Conservation (phyloP, 257 asterid species). For the Cruciata laevipes region DNA sequence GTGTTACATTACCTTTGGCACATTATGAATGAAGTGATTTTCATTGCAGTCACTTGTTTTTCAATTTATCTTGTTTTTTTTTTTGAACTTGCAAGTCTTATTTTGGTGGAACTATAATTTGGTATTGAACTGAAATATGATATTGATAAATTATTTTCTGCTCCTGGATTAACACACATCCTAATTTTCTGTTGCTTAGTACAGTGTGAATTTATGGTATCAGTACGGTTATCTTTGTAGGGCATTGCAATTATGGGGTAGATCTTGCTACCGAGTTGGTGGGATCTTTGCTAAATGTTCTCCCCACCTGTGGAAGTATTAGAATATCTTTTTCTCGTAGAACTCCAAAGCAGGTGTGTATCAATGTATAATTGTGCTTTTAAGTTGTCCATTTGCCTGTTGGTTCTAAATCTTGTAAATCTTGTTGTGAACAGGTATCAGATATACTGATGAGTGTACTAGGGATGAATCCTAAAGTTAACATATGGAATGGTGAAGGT, state of each 20-base stretch:
- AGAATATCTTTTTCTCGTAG: constrained; percentile 85
- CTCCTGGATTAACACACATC: neutral
- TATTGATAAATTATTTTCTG: neutral
- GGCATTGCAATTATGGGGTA: constrained; percentile 71
- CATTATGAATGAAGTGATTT: neutral
- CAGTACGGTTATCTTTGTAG: constrained; percentile 24
- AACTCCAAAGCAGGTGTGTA: constrained; percentile 62
- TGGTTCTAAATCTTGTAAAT: constrained; percentile 21
- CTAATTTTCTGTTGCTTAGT: neutral
- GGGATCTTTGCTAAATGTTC: constrained; percentile 46
- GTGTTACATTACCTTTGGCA: neutral
- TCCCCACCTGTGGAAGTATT: constrained; percentile 75
- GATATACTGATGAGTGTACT: constrained; percentile 47
- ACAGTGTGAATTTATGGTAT: neutral
- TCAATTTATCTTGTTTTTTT: neutral
- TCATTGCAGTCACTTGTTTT: neutral
- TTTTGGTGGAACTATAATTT: neutral
- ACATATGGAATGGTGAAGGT: constrained; percentile 85
- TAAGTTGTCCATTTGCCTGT: constrained; percentile 13
- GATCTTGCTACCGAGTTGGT: constrained; percentile 68
- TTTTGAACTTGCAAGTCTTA: neutral
- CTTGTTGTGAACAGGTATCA: constrained; percentile 48
- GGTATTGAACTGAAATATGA: neutral
- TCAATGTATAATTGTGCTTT: constrained; percentile 25
- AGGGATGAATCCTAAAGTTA: constrained; percentile 50